Conservation (phyloP, 257 asterid genomes). For the Henckelia pumila region DNA sequence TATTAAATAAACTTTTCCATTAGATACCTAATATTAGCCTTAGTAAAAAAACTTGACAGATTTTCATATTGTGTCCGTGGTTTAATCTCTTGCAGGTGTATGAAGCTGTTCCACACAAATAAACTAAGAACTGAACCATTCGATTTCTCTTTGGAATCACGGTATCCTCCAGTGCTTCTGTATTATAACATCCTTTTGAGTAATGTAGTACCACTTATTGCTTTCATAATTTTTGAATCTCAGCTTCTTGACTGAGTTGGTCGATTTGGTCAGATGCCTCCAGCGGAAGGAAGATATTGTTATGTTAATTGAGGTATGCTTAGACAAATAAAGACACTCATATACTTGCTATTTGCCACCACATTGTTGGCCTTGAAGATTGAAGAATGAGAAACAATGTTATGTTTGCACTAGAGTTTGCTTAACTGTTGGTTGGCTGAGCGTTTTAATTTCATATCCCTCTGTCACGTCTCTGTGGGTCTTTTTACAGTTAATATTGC, state of each 20-base stretch:
- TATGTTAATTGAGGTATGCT: conserved; percentile 46
- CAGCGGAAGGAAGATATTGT: conserved; percentile 49
- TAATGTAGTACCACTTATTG: background rate
- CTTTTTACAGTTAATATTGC: background rate
- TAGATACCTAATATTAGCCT: conserved; percentile 19
- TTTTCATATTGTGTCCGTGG: conserved; percentile 23
- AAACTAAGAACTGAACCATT: conserved; percentile 33
- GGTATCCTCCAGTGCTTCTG: conserved; percentile 34
- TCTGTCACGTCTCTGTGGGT: background rate
- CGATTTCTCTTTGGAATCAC: conserved; percentile 33
- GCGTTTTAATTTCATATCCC: background rate
- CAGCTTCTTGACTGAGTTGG: conserved; percentile 58
- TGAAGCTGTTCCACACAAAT: conserved; percentile 45
- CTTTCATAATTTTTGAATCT: conserved; percentile 29
- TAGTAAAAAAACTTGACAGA: background rate
- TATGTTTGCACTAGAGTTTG: background rate
- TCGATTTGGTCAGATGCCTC: conserved; percentile 48
- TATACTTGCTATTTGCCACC: conserved; percentile 11
- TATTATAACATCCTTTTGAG: conserved; percentile 1
- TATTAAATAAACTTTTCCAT: conserved; percentile 13
- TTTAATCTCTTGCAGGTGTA: conserved; percentile 39
- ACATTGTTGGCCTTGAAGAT: conserved; percentile 13
- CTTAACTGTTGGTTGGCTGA: background rate
- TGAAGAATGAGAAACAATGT: background rate
- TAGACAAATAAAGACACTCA: conserved; percentile 19